Evolutionary conservation across 176 grass and related monocot genomes (phyloP).

Genomic region (Chloris gayana): DNA sequence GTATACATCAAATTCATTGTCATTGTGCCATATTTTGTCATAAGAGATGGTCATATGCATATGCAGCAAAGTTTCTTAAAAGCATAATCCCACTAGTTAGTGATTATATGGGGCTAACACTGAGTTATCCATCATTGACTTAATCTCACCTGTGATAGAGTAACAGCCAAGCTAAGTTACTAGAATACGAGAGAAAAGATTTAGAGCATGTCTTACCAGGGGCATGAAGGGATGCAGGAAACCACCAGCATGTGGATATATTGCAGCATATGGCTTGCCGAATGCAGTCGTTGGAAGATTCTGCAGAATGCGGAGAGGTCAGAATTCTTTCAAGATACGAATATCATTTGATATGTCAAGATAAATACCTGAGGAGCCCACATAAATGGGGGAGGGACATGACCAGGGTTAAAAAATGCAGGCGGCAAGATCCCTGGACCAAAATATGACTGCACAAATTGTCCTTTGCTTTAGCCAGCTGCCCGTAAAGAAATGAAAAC

Average conservation of each 20-base stretch:
- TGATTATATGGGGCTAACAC: neutral
- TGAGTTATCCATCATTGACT: neutral
- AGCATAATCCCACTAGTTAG: neutral
- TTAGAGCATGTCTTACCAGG: constrained; percentile 55
- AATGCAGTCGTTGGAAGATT: constrained; percentile 59
- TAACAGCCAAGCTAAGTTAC: neutral
- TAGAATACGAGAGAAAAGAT: neutral
- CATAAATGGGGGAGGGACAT: constrained; percentile 67
- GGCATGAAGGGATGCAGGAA: constrained; percentile 64
- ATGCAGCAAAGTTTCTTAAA: neutral
- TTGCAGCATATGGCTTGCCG: constrained; percentile 65
- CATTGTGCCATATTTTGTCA: too few relatives aligned
- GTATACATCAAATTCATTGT: too few relatives aligned
- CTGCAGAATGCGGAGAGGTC: constrained; percentile 22
- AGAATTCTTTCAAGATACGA: constrained; percentile 17
- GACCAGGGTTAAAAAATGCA: constrained; percentile 57
- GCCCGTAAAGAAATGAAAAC: constrained; percentile 11
- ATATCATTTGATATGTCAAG: neutral
- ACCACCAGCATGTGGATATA: constrained; percentile 68
- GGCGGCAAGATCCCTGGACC: constrained; percentile 75
- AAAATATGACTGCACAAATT: constrained; percentile 72
- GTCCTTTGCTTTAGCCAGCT: constrained; percentile 3
- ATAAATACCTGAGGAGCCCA: constrained; percentile 77
- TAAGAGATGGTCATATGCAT: too few relatives aligned
- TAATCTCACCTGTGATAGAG: neutral